Conservation (phyloP, 108 stramenopile species). For the Cyclotella sp. region DNA sequence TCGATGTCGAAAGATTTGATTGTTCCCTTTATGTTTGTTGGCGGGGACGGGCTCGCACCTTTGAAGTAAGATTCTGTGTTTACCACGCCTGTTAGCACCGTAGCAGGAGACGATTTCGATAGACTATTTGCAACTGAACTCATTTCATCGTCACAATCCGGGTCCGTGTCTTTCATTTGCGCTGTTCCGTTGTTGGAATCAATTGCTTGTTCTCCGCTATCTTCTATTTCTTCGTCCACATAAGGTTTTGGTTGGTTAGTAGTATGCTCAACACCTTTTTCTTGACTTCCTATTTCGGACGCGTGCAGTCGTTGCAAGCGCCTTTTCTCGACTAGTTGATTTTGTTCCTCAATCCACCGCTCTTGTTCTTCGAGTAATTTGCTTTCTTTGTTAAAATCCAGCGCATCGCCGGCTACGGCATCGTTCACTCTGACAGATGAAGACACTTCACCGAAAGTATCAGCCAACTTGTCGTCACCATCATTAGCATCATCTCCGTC, state of each 20-base stretch:
- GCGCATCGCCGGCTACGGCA: background rate
- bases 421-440: background rate
- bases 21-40: no score
- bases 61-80: no score
- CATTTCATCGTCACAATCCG: no score
- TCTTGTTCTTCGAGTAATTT: background rate
- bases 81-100: no score
- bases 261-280: background rate
- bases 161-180: no score
- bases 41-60: no score
- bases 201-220: background rate
- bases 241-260: no score
- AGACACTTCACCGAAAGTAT: background rate
- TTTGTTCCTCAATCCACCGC: slow-evolving; percentile 2
- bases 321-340: background rate
- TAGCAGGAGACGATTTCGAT: no score
- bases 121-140: no score
- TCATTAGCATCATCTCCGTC: background rate
- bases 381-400: background rate
- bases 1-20: no score
- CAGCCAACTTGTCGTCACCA: background rate
- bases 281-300: background rate
- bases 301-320: background rate
- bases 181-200: no score
- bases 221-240: background rate